phyloP scores from a whole-genome alignment of 106 monocot genomes.

The Apostasia shenzhenica region DNA sequence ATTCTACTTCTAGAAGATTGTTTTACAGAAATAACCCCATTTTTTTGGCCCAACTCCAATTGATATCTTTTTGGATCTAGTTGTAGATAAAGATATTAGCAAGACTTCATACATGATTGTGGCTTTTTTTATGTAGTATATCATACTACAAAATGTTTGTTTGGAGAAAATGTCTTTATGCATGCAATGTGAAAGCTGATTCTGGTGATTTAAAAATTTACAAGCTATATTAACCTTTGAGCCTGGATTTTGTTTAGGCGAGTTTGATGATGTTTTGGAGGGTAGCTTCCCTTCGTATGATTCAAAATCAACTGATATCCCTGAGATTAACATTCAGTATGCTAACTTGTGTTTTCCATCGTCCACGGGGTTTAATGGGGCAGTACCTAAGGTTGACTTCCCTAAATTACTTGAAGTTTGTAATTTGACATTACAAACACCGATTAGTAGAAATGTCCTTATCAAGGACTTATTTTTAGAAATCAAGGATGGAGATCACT shows the following conservation, averaged over 20 bases:
- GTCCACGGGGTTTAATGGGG: slow-evolving; percentile 51
- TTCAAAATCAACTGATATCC: slow-evolving; percentile 15
- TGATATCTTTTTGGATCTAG: no score
- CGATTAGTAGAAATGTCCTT: slow-evolving; percentile 54
- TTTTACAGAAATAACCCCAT: no score
- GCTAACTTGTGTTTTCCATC: slow-evolving; percentile 11
- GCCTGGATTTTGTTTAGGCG: slow-evolving; percentile 32
- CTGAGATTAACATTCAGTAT: slow-evolving; percentile 37
- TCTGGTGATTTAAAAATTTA: no score
- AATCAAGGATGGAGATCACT: slow-evolving; percentile 67
- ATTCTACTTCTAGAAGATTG: no score
- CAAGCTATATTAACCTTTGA: no score
- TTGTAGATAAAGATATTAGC: no score
- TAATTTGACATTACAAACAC: slow-evolving; percentile 82
- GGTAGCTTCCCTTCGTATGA: slow-evolving; percentile 25
- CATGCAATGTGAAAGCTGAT: no score
- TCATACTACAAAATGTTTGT: no score
- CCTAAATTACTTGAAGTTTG: slow-evolving; percentile 53
- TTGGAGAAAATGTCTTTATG: no score
- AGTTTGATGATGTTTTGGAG: slow-evolving; percentile 95
- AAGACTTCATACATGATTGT: no score
- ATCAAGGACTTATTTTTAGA: slow-evolving; percentile 58
- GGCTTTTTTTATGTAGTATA: no score
- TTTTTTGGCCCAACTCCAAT: no score
- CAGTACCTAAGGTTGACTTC: slow-evolving; percentile 11